phyloP scores from a whole-genome alignment of 1,284 basidiomycete genomes.

The Schizophyllum commune region DNA sequence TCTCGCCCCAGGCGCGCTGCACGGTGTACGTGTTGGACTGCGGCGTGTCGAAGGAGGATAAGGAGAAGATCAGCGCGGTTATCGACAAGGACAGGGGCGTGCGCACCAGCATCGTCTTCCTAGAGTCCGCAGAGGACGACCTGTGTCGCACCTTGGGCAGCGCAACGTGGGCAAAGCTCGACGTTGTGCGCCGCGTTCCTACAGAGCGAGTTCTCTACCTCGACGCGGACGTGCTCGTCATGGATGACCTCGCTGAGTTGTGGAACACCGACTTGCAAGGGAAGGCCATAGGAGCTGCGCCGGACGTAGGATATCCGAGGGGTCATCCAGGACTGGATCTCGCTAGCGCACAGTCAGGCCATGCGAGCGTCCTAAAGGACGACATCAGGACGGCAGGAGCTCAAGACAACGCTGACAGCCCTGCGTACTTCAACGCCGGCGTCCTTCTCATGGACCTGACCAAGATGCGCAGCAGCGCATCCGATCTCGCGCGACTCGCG shows the following conservation, averaged over 20 bases:
- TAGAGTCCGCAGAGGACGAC: constrained; percentile 17
- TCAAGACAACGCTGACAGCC: background rate
- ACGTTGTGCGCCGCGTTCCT: constrained; percentile 36
- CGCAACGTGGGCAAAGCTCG: constrained; percentile 43
- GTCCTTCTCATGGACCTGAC: constrained; percentile 45
- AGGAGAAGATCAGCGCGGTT: constrained; percentile 27
- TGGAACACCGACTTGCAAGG: constrained; percentile 40
- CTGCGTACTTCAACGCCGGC: constrained; percentile 46
- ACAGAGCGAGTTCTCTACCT: constrained; percentile 45
- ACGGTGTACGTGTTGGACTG: constrained; percentile 45
- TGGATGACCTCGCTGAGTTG: constrained; percentile 29
- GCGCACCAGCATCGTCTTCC: constrained; percentile 31
- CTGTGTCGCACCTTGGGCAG: constrained; percentile 22
- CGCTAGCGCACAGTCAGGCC: too few relatives aligned
- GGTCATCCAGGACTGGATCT: constrained; percentile 26
- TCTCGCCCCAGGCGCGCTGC: constrained; percentile 24
- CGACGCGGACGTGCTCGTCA: constrained; percentile 45
- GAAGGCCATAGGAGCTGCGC: constrained; percentile 32
- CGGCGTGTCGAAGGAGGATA: constrained; percentile 31
- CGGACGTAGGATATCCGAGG: constrained; percentile 44
- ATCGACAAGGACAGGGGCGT: constrained; percentile 24
- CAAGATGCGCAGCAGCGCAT: constrained; percentile 21
- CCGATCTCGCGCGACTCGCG: constrained; percentile 19
- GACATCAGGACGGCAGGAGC: too few relatives aligned
- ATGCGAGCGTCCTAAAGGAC: too few relatives aligned